These are phyloP conservation scores for Neostapfia colusana DNA, from an alignment of 176 grass and related monocot genomes.

Conservation along the genomic window DNA sequence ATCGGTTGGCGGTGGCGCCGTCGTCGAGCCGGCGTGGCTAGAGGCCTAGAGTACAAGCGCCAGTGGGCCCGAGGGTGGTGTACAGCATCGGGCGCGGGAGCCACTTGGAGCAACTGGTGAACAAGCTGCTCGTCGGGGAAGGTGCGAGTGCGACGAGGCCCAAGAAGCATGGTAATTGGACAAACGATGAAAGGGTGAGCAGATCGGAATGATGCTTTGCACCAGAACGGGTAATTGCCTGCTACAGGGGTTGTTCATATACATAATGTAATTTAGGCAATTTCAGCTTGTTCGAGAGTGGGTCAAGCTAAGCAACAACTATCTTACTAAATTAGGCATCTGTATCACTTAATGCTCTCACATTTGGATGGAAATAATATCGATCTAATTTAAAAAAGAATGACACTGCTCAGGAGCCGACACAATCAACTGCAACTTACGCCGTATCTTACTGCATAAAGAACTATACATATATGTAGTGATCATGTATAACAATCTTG, in stretches of 20 bases:
- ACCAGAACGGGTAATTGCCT: too few relatives aligned
- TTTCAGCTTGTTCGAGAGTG: too few relatives aligned
- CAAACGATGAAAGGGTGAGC: slow-evolving; percentile 49
- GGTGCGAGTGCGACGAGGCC: slow-evolving; percentile 73
- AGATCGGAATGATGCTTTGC: too few relatives aligned
- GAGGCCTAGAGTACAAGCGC: slow-evolving; percentile 58
- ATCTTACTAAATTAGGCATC: neutral
- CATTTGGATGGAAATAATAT: neutral
- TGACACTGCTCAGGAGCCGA: neutral
- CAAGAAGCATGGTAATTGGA: slow-evolving; percentile 64
- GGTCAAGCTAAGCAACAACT: too few relatives aligned
- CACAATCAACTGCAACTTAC: neutral
- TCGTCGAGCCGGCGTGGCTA: slow-evolving; percentile 60
- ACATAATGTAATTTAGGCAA: too few relatives aligned
- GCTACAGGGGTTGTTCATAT: too few relatives aligned
- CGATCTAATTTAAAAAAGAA: neutral
- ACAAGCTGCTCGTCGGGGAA: too few relatives aligned
- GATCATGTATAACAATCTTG: neutral
- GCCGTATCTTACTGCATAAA: neutral
- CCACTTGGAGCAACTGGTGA: too few relatives aligned
- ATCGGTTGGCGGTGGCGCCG: slow-evolving; percentile 47
- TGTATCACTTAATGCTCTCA: neutral
- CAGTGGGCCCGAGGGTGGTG: slow-evolving; percentile 70
- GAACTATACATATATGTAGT: neutral
- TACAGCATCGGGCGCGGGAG: slow-evolving; percentile 51